Evolutionary conservation across 306 rosid species (phyloP).

Genomic region (Rosa rugosa): DNA sequence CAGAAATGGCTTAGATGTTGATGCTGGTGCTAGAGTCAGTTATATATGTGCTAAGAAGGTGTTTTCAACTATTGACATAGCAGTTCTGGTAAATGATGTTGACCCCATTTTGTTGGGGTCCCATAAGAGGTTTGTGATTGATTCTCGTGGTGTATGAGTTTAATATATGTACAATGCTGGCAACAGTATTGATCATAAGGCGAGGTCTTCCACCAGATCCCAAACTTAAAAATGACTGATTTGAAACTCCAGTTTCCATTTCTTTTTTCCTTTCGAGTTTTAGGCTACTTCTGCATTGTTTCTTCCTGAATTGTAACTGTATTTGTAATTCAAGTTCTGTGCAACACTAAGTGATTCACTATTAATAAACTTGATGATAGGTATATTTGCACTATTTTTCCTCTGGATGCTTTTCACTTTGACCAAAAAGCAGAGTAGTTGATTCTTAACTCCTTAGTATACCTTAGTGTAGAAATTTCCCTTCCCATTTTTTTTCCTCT

Average conservation of each 20-base stretch:
- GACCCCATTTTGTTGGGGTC: background rate
- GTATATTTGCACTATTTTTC: background rate
- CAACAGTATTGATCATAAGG: background rate
- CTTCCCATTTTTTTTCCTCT: background rate
- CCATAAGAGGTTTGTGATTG: background rate
- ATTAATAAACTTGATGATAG: background rate
- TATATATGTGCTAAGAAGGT: background rate
- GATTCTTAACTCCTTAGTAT: background rate
- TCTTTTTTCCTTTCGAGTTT: background rate
- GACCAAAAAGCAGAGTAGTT: background rate
- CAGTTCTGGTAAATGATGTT: constrained; percentile 1
- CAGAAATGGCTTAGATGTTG: background rate
- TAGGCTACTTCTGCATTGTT: background rate
- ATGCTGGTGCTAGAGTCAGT: background rate
- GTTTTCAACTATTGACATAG: background rate
- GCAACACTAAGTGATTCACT: background rate
- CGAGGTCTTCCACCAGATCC: background rate
- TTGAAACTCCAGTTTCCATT: background rate
- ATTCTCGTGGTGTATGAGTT: background rate
- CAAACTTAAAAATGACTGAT: background rate
- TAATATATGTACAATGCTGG: background rate
- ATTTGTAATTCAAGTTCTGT: background rate
- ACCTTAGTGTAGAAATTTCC: background rate
- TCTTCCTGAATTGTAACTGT: background rate
- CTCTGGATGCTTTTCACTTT: background rate